Evolutionary conservation across 345 rosid genomes (phyloP), one percentile per base, ranked within the genome.

Genomic region (Turritis glabra): DNA sequence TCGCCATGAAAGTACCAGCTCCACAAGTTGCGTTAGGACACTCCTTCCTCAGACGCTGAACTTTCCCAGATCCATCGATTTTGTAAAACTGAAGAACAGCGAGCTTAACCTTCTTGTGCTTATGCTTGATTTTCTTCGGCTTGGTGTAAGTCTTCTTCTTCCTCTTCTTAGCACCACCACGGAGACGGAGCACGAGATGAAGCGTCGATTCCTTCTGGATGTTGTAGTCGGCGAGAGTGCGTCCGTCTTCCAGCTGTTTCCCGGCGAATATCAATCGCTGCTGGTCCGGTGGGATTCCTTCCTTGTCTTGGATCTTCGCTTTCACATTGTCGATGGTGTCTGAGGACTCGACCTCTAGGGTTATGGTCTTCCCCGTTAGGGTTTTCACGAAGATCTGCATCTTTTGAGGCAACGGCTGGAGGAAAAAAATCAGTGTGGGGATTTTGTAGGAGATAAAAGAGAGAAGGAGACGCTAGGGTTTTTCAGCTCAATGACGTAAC

Each of bases 301-400:
- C 80, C 77, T 77, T 77, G 77, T 77, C 80, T 38, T 77, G 80
- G 63, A 77, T 77, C 64, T 77, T 77, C 46, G 80, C 72, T 30
- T 77, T 77, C 56, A 77, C 80, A 59, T 77, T 77, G 80, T 77
- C 80, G 77, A 78, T 78, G 38, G 81, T 78, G 64, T 78, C 77
- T 0, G 81, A 78, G 2, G 81, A 78, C 6, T 78, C 81, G 0
- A 78, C 81, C 86, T 88, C 92, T 0, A 88, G 86, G 37, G 90
- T 88, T 13, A 88, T 86, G 15, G 90, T 88, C 82, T 88, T 88
- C 46, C 93, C 93, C 75, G 93, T 86, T 15, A 88, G 85, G 88
- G 93, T 86, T 72, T 88, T 88, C 74, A 86, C 93, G 74, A 88
- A 88, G 84, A 88, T 86, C 87, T 88, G 93, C 93, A 88, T 88